Evolutionary conservation across 306 rosid genomes (phyloP).

Genomic region (Prunus campanulata): DNA sequence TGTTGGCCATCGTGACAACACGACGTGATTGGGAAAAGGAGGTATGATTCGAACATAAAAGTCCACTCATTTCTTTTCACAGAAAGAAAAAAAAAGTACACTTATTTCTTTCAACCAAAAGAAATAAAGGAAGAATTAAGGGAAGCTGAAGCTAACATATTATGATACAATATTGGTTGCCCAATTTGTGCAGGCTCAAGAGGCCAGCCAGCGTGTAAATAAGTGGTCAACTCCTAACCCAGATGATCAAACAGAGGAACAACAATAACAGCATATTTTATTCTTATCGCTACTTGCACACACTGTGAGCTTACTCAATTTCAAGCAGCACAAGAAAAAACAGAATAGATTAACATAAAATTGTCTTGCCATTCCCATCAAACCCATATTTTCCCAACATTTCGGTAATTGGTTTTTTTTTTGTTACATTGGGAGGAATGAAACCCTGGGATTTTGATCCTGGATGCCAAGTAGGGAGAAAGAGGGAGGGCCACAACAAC

Average conservation of each 20-base stretch:
- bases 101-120: neutral
- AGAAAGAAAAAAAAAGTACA: neutral
- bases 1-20: constrained; percentile 35
- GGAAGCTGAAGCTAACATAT: neutral
- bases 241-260: neutral
- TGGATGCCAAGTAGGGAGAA: too few relatives aligned
- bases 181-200: constrained; percentile 40
- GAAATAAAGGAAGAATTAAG: neutral
- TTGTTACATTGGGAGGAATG: too few relatives aligned
- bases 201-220: constrained; percentile 35
- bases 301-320: neutral
- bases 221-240: constrained; percentile 38
- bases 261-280: neutral
- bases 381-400: neutral
- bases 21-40: constrained; percentile 26
- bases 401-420: neutral
- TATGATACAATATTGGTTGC: neutral
- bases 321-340: neutral
- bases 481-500: too few relatives aligned
- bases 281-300: neutral
- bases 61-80: neutral
- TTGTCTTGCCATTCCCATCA: neutral
- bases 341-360: neutral
- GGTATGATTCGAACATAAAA: neutral
- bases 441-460: too few relatives aligned